These are phyloP conservation scores for Cucurbita argyrosperma DNA, from an alignment of 306 rosid species.

Conservation along the genomic window DNA sequence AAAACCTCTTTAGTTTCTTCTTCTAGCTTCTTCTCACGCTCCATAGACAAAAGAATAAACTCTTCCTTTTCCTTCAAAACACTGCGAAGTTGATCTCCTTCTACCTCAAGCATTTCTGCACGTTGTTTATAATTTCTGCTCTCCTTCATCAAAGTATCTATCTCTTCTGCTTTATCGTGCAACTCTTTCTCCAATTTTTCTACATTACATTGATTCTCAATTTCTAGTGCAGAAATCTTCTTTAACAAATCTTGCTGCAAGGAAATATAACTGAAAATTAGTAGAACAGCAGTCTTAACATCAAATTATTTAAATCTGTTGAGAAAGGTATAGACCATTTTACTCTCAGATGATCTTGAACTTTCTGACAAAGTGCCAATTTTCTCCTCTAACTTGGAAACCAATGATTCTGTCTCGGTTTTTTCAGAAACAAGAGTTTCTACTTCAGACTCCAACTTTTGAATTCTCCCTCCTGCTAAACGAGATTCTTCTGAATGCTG, in stretches of 20 bases:
- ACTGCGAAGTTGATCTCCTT: constrained; percentile 32
- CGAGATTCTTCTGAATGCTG: constrained; percentile 35
- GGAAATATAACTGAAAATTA: constrained; percentile 16
- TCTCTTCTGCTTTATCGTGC: constrained; percentile 48
- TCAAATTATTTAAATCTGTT: constrained; percentile 3
- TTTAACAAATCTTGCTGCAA: constrained; percentile 61
- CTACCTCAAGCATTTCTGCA: constrained; percentile 38
- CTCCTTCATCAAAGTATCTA: constrained; percentile 39
- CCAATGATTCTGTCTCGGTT: constrained; percentile 42
- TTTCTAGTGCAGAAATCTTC: constrained; percentile 49
- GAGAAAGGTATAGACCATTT: constrained; percentile 39
- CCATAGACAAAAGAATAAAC: constrained; percentile 34
- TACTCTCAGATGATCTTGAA: constrained; percentile 47
- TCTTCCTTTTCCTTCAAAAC: constrained; percentile 53
- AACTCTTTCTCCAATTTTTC: constrained; percentile 51
- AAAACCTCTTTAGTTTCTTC: constrained; percentile 57
- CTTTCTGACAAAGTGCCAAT: constrained; percentile 34
- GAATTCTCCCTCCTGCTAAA: constrained; percentile 47
- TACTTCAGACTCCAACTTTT: constrained; percentile 51
- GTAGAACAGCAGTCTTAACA: constrained; percentile 6
- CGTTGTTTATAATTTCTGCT: constrained; percentile 34
- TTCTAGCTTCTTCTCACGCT: constrained; percentile 60
- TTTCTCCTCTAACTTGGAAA: constrained; percentile 55
- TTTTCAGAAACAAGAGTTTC: constrained; percentile 48
- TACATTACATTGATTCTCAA: constrained; percentile 40